A percentile compares a stretch with the other conserved stretches of the same genome.
These are phyloP conservation scores for Taiozyma sp. DNA, from an alignment of 1,139 yeast genomes.

Conservation along the genomic window DNA sequence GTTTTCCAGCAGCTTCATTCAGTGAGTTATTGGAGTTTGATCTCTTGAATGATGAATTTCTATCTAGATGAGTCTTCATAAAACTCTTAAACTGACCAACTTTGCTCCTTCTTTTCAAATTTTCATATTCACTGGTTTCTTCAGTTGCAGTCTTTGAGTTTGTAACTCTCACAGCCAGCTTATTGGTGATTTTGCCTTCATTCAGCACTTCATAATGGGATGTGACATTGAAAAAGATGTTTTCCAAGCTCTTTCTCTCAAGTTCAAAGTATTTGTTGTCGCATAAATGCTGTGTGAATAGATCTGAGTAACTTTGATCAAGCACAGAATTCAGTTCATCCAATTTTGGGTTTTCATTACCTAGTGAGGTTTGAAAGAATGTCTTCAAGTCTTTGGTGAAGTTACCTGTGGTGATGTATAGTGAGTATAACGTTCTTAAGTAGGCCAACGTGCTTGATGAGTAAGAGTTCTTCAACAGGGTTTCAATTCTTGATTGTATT, in stretches of 20 bases:
- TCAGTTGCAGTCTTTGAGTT: constrained; percentile 12
- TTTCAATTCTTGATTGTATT: constrained; percentile 61
- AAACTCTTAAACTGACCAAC: constrained; percentile 33
- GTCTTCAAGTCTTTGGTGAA: constrained; percentile 65
- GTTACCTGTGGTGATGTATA: constrained; percentile 55
- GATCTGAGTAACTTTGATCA: constrained; percentile 67
- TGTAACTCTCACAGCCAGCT: constrained; percentile 37
- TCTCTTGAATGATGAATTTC: constrained; percentile 30
- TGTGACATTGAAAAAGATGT: constrained; percentile 46
- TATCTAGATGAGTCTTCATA: constrained; percentile 36
- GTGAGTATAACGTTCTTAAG: constrained; percentile 66
- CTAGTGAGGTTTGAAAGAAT: constrained; percentile 36
- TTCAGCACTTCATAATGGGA: constrained; percentile 46
- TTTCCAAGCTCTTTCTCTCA: constrained; percentile 69
- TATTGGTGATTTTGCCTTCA: constrained; percentile 45
- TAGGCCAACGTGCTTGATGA: constrained; percentile 67
- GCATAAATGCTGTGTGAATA: constrained; percentile 65
- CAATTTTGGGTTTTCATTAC: constrained; percentile 39
- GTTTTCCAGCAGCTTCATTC: constrained; percentile 9
- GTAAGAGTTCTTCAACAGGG: constrained; percentile 58
- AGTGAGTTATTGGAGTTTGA: constrained; percentile 3
- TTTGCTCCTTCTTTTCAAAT: constrained; percentile 23
- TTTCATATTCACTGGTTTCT: constrained; percentile 17
- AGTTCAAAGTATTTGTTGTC: constrained; percentile 65
- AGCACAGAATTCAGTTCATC: constrained; percentile 49